Evolutionary conservation across 768 basidiomycete genomes (phyloP), one percentile per base, ranked within the genome.

Genomic region (Boletus tylopilopsis): DNA sequence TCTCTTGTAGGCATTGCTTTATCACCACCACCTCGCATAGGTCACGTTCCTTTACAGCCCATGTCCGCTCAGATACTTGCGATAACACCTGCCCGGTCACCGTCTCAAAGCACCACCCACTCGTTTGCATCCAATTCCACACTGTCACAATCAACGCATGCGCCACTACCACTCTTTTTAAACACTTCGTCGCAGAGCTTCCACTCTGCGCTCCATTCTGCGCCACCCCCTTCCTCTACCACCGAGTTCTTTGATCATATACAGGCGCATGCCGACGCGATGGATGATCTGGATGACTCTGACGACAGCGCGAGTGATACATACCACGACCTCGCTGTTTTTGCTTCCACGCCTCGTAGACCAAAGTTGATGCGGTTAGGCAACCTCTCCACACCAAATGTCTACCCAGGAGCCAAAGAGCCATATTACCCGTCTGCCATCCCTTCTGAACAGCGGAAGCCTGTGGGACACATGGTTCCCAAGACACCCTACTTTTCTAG

Each of bases 231-330:
- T 2, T 74, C 81, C 6, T 82, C 85, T 13, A 80, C 84, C 0
- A 77, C 81, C 22, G 80, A 80, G 25, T 89, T 89, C 74, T 89
- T 90, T 64, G 86, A 90, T 68, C 78, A 70, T 52, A 82, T 89
- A 38, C 84, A 88, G 56, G 70, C 76, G 15, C 81, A 85, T 37
- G 79, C 79, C 6, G 84, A 84, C 64, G 84, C 79, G 22, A 81
- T 89, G 80, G 84, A 87, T 56, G 87, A 84, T 54, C 68, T 85
- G 45, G 85, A 84, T 51, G 80, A 82, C 21, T 80, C 80, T 42
- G 75, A 75, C 22, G 76, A 76, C 47, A 68, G 67, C 44, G 50
- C 58, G 33, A 65, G 68, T 19, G 79, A 76, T 23, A 71, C 66
- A 12, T 71, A 69, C 38, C 66, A 67, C 15, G 73, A 73, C 15